These are phyloP conservation scores for Phragmites australis DNA, from an alignment of 176 grass and related monocot genomes.

Conservation along the genomic window DNA sequence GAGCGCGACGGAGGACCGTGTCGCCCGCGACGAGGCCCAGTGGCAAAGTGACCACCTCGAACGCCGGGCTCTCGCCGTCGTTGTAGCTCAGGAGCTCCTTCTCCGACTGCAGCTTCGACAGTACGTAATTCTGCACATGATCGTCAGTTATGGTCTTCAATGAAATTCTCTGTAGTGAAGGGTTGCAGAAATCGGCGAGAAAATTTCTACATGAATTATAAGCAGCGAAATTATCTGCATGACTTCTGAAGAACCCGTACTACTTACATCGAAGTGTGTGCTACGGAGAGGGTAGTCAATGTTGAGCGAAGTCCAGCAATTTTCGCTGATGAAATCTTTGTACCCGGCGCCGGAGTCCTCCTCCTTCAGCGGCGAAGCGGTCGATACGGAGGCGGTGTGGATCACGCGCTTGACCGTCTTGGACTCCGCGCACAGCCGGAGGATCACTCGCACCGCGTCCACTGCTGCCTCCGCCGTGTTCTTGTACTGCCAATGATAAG, in stretches of 20 bases:
- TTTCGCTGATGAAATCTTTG: conserved; percentile 52
- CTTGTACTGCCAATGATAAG: conserved; percentile 43
- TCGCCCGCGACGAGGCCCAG: conserved; percentile 58
- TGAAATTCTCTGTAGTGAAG: background rate
- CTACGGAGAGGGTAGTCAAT: conserved; percentile 34
- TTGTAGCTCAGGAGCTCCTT: conserved; percentile 59
- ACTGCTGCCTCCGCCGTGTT: conserved; percentile 39
- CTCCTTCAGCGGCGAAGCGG: conserved; percentile 53
- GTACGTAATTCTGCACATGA: conserved; percentile 42
- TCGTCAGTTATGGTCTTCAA: background rate
- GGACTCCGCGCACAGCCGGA: conserved; percentile 51
- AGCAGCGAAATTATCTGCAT: too few species aligned
- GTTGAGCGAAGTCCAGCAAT: conserved; percentile 48
- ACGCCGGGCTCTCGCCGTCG: conserved; percentile 20
- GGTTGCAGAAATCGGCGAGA: background rate
- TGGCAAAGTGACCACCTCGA: conserved; percentile 61
- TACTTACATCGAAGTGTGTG: conserved; percentile 45
- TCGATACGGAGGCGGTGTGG: conserved; percentile 54
- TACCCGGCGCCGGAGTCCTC: conserved; percentile 23
- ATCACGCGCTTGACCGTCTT: conserved; percentile 63
- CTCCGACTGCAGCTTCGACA: conserved; percentile 51
- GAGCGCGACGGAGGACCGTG: conserved; percentile 28
- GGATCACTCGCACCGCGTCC: conserved; percentile 39
- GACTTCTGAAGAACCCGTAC: too few species aligned
- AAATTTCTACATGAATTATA: too few species aligned